phyloP scores from a whole-genome alignment of 495 filamentous ascomycete species.

The Daldinia concentrica region DNA sequence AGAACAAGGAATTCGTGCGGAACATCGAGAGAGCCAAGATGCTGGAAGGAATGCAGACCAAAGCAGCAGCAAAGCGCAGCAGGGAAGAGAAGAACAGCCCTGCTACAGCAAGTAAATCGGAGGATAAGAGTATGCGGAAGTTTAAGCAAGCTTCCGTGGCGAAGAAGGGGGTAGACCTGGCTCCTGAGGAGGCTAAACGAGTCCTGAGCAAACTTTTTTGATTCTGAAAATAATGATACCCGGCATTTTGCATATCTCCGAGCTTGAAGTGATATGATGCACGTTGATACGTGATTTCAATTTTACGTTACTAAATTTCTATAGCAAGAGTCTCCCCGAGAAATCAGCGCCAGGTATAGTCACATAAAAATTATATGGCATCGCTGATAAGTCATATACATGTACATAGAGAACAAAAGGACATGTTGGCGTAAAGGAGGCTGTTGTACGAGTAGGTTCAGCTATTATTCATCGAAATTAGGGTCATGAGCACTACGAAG shows the following conservation, averaged over 20 bases:
- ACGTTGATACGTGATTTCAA: background rate
- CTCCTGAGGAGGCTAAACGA: conserved; percentile 75
- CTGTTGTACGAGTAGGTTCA: no score
- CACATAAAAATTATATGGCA: no score
- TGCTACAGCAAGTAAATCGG: conserved; percentile 24
- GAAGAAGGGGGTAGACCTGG: conserved; percentile 57
- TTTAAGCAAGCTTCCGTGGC: conserved; percentile 76
- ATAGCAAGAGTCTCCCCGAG: no score
- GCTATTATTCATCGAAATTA: no score
- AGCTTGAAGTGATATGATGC: background rate
- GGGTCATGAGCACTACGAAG: no score
- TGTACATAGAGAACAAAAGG: no score
- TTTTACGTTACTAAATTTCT: no score
- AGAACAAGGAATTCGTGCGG: conserved; percentile 83
- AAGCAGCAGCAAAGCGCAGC: conserved; percentile 66
- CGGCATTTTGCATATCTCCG: conserved; percentile 10
- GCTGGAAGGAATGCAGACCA: conserved; percentile 72
- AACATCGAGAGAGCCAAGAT: conserved; percentile 82
- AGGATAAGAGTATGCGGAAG: conserved; percentile 56
- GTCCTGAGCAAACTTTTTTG: conserved; percentile 85
- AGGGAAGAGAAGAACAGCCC: conserved; percentile 32
- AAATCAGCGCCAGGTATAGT: no score
- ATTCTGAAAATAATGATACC: conserved; percentile 46
- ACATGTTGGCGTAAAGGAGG: no score
- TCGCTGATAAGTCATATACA: no score